phyloP scores from a whole-genome alignment of 805 yeast species.

The Spencermartinsiella europaea region DNA sequence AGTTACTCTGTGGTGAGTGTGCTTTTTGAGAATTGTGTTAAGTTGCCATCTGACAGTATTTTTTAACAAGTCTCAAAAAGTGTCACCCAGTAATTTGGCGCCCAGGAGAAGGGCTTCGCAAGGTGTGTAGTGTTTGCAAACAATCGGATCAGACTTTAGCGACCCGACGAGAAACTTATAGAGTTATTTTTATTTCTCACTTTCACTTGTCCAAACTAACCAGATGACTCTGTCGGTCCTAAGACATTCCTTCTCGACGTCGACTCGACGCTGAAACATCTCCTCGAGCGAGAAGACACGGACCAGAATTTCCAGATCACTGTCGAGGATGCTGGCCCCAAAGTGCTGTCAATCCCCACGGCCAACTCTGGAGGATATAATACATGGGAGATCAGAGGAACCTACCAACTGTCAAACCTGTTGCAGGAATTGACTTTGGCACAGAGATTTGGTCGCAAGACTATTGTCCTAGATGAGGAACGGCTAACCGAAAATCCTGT shows the following conservation, averaged over 20 bases:
- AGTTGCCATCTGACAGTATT: no score
- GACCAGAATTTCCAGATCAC: conserved; percentile 81
- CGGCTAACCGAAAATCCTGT: conserved; percentile 86
- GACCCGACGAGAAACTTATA: no score
- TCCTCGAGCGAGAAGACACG: conserved; percentile 75
- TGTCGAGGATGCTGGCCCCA: conserved; percentile 79
- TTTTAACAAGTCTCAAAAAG: neutral
- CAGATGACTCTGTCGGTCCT: conserved; percentile 22
- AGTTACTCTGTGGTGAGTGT: neutral
- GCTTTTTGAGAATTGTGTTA: no score
- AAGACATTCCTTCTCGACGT: conserved; percentile 71
- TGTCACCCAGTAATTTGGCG: neutral
- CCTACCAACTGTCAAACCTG: conserved; percentile 81
- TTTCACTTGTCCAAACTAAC: no score
- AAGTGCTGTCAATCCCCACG: conserved; percentile 74
- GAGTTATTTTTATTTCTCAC: no score
- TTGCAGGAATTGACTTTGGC: conserved; percentile 88
- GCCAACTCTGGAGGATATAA: conserved; percentile 79
- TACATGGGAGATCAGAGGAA: conserved; percentile 72
- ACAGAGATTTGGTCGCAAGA: conserved; percentile 68
- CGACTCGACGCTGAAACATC: conserved; percentile 61
- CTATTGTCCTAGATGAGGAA: conserved; percentile 75
- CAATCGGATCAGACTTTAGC: no score
- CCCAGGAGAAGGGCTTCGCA: conserved; percentile 43
- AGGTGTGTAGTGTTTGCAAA: conserved; percentile 21